Conservation (phyloP, 192 early-diverging fungal species). For the Coemansia sp. region DNA sequence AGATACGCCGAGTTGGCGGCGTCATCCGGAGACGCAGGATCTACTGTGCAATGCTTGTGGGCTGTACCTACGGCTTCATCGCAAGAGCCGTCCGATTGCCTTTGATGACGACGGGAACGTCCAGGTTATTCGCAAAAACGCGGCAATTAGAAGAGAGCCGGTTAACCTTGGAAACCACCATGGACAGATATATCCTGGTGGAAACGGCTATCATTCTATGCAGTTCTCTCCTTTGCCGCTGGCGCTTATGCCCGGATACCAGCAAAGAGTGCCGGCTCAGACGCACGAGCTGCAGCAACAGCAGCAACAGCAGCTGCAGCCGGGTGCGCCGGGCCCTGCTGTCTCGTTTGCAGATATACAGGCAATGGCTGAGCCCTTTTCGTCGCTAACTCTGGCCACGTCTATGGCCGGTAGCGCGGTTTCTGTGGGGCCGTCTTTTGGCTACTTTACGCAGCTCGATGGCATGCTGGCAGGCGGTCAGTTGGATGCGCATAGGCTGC, state of each 20-base stretch:
- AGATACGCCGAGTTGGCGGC: slow-evolving; percentile 64
- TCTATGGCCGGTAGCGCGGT: not conserved
- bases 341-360: not conserved
- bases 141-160: slow-evolving; percentile 41
- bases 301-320: not conserved
- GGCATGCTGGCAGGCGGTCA: not conserved
- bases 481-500: not conserved
- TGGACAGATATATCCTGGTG: not conserved
- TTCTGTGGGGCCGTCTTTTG: not conserved
- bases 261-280: not conserved
- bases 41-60: slow-evolving; percentile 69
- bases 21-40: slow-evolving; percentile 60
- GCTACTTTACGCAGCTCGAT: not conserved
- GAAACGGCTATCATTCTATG: not conserved
- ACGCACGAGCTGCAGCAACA: too few relatives aligned
- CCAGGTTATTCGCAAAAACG: slow-evolving; percentile 50
- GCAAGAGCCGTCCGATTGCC: slow-evolving; percentile 38
- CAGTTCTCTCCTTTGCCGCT: not conserved
- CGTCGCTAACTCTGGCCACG: slow-evolving; percentile 6
- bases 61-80: slow-evolving; percentile 41
- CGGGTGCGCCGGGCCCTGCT: too few relatives aligned
- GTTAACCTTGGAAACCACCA: slow-evolving; percentile 20
- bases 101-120: slow-evolving; percentile 34
- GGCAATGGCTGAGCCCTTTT: not conserved
- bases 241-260: not conserved